A percentile compares a stretch with the other conserved stretches of the same genome.
Conservation (phyloP, 257 asterid species). For the Solanum piurae region DNA sequence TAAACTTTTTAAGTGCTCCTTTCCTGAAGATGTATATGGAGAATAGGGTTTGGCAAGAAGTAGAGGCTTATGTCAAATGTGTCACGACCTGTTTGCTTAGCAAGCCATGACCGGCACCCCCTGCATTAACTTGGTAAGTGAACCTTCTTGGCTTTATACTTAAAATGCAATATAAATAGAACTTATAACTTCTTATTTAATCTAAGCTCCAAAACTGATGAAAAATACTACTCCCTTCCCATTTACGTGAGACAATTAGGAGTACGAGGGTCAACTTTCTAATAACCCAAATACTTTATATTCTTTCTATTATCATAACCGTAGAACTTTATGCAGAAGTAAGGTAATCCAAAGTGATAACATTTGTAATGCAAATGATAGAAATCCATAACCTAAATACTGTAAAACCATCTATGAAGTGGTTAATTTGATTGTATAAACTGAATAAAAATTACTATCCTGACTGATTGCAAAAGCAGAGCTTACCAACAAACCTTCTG, state of each 20-base stretch:
- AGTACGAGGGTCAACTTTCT: background rate
- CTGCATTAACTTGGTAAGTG: background rate
- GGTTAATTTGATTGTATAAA: background rate
- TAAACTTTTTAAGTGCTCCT: background rate
- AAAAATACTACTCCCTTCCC: background rate
- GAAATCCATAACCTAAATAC: background rate
- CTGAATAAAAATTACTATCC: background rate
- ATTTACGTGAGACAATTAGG: background rate
- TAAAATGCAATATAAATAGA: background rate
- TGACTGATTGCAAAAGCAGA: background rate
- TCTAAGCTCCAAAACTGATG: background rate
- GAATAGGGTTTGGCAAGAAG: background rate
- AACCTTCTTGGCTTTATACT: background rate
- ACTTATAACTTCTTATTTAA: background rate
- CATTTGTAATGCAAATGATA: background rate
- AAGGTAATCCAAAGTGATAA: background rate
- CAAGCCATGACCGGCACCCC: background rate
- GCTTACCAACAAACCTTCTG: background rate
- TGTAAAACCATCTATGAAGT: background rate
- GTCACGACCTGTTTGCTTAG: background rate
- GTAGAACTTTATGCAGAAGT: background rate
- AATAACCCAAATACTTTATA: background rate
- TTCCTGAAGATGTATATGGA: background rate
- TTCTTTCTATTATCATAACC: background rate
- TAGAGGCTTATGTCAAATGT: background rate